Conservation (phyloP, 768 basidiomycete genomes). For the Serendipita indica region DNA sequence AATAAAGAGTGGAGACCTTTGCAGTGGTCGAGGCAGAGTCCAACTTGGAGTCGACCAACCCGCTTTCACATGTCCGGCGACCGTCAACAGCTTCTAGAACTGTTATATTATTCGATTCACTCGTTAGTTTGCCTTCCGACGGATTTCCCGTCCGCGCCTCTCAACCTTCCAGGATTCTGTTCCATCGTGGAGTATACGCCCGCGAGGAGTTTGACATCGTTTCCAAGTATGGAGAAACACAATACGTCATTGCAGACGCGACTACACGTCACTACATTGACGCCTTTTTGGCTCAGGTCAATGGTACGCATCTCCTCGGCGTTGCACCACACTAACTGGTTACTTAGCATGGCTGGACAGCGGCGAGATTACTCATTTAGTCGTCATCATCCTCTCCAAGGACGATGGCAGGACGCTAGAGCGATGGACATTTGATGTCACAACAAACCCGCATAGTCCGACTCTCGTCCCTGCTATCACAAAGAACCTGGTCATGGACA, state of each 20-base stretch:
- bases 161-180: not conserved
- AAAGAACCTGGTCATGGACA: not conserved
- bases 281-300: not conserved
- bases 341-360: not conserved
- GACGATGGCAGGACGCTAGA: slow-evolving; percentile 7
- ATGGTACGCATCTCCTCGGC: not conserved
- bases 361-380: slow-evolving; percentile 3
- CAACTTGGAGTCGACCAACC: not conserved
- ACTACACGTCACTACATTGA: not conserved
- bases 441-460: not conserved
- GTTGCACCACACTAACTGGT: not conserved
- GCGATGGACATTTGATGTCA: slow-evolving; percentile 4
- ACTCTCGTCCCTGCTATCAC: too few relatives aligned
- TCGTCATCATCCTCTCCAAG: not conserved
- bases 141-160: not conserved
- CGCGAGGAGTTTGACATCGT: slow-evolving; percentile 4
- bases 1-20: not conserved
- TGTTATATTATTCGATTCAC: slow-evolving; percentile 9
- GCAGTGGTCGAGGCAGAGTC: not conserved
- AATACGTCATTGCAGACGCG: not conserved
- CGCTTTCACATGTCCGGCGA: not conserved
- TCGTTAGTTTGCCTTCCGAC: not conserved
- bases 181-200: not conserved
- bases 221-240: slow-evolving; percentile 3
- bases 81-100: not conserved